phyloP scores from a whole-genome alignment of 768 basidiomycete genomes.

The Mrakia gelida region DNA sequence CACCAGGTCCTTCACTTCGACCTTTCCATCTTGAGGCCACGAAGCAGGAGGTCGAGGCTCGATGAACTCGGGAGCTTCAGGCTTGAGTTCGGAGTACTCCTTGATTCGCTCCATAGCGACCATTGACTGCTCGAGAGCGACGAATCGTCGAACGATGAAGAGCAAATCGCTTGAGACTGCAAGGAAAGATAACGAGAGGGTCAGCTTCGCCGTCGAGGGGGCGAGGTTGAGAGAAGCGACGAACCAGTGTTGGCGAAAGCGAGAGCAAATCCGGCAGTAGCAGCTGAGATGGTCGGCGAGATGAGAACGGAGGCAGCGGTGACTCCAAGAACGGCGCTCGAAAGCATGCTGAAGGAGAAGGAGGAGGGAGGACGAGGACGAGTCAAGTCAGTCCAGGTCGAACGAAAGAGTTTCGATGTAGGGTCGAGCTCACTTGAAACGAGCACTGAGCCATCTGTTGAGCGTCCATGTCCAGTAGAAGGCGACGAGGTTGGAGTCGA shows the following conservation, averaged over 20 bases:
- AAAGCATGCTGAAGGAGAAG: neutral
- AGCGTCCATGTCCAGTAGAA: conserved; percentile 36
- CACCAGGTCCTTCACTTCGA: conserved; percentile 40
- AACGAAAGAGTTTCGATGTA: neutral
- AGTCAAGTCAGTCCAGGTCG: neutral
- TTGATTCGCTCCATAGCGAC: conserved; percentile 41
- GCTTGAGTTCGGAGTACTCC: conserved; percentile 41
- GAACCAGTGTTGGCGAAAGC: conserved; percentile 77
- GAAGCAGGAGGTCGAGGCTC: conserved; percentile 72
- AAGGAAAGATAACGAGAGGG: too few species aligned
- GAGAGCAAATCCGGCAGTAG: conserved; percentile 59
- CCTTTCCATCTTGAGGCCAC: conserved; percentile 61
- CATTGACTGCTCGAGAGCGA: conserved; percentile 36
- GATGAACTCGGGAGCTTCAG: conserved; percentile 75
- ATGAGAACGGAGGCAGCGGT: conserved; percentile 65
- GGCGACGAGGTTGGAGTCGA: conserved; percentile 36
- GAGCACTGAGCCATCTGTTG: conserved; percentile 55
- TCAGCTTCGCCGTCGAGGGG: too few species aligned
- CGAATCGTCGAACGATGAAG: conserved; percentile 62
- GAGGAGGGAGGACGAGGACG: neutral
- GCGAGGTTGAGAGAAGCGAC: conserved; percentile 27
- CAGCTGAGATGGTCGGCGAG: conserved; percentile 67
- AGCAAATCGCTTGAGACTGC: conserved; percentile 50
- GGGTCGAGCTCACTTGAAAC: conserved; percentile 63
- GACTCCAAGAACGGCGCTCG: conserved; percentile 52